Evolutionary conservation across 768 basidiomycete species (phyloP), one percentile per base, ranked within the genome.

Genomic region (Clathrus columnatus): DNA sequence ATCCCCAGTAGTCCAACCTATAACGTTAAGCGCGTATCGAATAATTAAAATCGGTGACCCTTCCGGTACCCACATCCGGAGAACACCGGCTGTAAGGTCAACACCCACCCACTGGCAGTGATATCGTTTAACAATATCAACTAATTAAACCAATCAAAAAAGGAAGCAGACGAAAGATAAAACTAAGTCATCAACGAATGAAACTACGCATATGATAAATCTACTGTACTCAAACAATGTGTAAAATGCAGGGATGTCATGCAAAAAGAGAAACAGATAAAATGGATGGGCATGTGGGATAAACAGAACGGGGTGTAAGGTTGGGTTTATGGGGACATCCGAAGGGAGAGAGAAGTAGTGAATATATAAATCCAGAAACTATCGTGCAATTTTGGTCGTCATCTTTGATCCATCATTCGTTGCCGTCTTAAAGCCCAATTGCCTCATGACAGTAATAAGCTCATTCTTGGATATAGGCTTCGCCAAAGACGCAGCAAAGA

Each of bases 381-480:
- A 54, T 28, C 46, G 53, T 45, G 42, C 53, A 46, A 54, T 43
- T 56, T 47, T 56, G 46, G 45, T 50, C 16, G 50, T 43, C 23
- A 30, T 29, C 43, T 59, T 48, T 36, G 58, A 41, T 24, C 58
- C 50, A 46, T 61, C 60, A 30, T 58, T 52, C 26, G 86, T 82
- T 17, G 87, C 82, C 21, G 87, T 90, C 77, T 84, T 91, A 78
- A 96, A 95, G 24, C 93, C 93, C 56, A 96, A 77, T 64, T 88
- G 84, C 41, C 85, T 84, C 81, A 96, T 85, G 21, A 73, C 73
- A 67, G 82, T 73, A 56, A 93, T 74, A 28, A 96, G 73, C 67
- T 93, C 92, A 21, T 82, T 80, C 70, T 92, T 92, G 68, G 90
- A 85, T 63, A 97, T 71, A 1, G 94, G 94, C 72, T 97, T 97